These are phyloP conservation scores for Prunus campanulata DNA, from an alignment of 306 rosid genomes.

Conservation along the genomic window DNA sequence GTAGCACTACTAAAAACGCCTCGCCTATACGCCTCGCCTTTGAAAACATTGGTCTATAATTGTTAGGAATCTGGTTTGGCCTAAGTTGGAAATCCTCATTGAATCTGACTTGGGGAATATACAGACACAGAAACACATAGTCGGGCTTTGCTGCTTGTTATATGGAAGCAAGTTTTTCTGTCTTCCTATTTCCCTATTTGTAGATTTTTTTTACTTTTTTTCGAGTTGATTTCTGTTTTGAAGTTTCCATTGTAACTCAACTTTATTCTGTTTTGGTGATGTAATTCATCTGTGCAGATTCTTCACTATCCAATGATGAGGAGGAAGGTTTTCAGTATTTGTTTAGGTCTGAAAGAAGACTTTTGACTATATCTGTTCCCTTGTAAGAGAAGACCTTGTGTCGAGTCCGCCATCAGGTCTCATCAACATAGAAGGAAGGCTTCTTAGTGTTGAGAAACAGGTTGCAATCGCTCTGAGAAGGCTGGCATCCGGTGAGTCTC, in stretches of 20 bases:
- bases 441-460: constrained; percentile 96
- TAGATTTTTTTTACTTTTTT: neutral
- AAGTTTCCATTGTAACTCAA: neutral
- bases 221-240: neutral
- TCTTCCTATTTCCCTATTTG: neutral
- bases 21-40: too few species aligned
- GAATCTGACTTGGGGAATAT: too few species aligned
- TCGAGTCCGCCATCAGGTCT: constrained; percentile 97
- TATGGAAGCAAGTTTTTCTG: neutral
- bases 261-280: constrained; percentile 10
- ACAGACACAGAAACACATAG: too few species aligned
- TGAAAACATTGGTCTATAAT: neutral
- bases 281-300: constrained; percentile 49
- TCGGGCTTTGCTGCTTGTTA: too few species aligned
- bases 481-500: constrained; percentile 96
- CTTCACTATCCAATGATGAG: constrained; percentile 61
- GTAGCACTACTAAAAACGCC: too few species aligned
- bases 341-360: constrained; percentile 85
- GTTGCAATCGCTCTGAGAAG: constrained; percentile 93
- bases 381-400: constrained; percentile 91
- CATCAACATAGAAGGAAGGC: constrained; percentile 95
- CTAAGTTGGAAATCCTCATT: neutral
- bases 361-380: constrained; percentile 82
- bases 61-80: neutral
- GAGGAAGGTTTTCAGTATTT: constrained; percentile 81